phyloP scores from a whole-genome alignment of 768 basidiomycete species.

The Termitomyces sp. region DNA sequence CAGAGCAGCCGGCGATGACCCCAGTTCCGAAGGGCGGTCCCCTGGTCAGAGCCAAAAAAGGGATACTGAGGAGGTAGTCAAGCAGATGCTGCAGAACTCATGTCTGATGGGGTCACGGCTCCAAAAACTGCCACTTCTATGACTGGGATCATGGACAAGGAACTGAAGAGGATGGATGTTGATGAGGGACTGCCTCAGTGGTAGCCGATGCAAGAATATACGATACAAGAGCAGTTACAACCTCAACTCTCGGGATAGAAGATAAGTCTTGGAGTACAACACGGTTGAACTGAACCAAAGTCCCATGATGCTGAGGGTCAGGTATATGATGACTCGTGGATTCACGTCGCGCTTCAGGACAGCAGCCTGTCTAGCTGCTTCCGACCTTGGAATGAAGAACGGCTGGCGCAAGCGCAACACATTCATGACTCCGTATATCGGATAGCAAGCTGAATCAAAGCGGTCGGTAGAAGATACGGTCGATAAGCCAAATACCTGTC shows the following conservation, averaged over 20 bases:
- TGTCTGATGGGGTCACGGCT: slow-evolving; percentile 41
- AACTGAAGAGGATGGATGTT: slow-evolving; percentile 32
- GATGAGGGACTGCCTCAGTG: slow-evolving; percentile 30
- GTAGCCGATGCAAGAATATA: slow-evolving; percentile 36
- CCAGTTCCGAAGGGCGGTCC: slow-evolving; percentile 47
- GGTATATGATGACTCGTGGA: slow-evolving; percentile 45
- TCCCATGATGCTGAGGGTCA: slow-evolving; percentile 53
- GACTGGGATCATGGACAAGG: slow-evolving; percentile 41
- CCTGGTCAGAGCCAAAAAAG: slow-evolving; percentile 57
- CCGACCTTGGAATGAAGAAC: slow-evolving; percentile 39
- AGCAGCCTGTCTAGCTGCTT: slow-evolving; percentile 42
- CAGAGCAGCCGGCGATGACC: slow-evolving; percentile 36
- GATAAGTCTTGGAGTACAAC: slow-evolving; percentile 52
- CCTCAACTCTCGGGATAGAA: slow-evolving; percentile 40
- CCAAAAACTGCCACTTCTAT: slow-evolving; percentile 68
- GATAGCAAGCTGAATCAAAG: slow-evolving; percentile 53
- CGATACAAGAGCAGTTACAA: slow-evolving; percentile 43
- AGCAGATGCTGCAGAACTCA: slow-evolving; percentile 42
- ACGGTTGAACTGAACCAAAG: slow-evolving; percentile 48
- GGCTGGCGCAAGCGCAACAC: slow-evolving; percentile 54
- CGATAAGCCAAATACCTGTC: slow-evolving; percentile 45
- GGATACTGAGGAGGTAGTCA: slow-evolving; percentile 42
- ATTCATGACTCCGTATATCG: slow-evolving; percentile 61
- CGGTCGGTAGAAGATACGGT: slow-evolving; percentile 20
- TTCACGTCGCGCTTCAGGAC: slow-evolving; percentile 37